Evolutionary conservation across 306 rosid genomes (phyloP), one percentile per base, ranked within the genome.

Genomic region (Ceratonia siliqua): DNA sequence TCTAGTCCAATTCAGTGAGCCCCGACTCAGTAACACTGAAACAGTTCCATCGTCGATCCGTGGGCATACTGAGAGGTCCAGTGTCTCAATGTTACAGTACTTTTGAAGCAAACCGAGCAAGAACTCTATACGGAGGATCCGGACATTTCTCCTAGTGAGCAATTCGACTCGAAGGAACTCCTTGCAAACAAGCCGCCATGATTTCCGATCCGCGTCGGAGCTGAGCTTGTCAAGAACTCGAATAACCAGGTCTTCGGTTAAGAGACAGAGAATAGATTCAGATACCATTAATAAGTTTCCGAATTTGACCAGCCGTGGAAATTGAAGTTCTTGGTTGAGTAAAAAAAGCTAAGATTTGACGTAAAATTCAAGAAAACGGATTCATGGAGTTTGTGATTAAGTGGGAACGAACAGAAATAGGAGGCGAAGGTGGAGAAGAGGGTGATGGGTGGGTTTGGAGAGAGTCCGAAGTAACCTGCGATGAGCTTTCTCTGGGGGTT

Each of bases 41-140:
- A 86, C 83, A 5, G 58, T 57, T 22, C 77, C 83, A 14, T 86
- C 86, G 14, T 78, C 79, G 73, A 89, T 75, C 57, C 89, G 81
- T 3, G 93, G 90, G 67, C 93, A 89, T 1, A 64, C 55, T 0
- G 93, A 80, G 2, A 89, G 83, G 79, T 89, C 90, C 22, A 89
- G 68, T 5, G 70, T 46, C 18, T 82, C 81, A 55, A 89, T 81
- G 74, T 80, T 80, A 28, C 53, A 17, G 57, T 32, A 86, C 46
- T 76, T 86, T 10, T 62, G 59, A 15, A 89, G 77, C 61, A 86
- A 36, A 0, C 46, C 52, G 2, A 65, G 48, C 3, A 89, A 11
- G 35, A 89, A 89, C 79, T 89, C 90, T 5, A 84, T 33, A 18
- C 87, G 90, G 71, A 85, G 87, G 68, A 89, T 58, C 73, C 85